Evolutionary conservation across 2,329 filamentous ascomycete species (phyloP).

Genomic region (Thielaviopsis musarum): DNA sequence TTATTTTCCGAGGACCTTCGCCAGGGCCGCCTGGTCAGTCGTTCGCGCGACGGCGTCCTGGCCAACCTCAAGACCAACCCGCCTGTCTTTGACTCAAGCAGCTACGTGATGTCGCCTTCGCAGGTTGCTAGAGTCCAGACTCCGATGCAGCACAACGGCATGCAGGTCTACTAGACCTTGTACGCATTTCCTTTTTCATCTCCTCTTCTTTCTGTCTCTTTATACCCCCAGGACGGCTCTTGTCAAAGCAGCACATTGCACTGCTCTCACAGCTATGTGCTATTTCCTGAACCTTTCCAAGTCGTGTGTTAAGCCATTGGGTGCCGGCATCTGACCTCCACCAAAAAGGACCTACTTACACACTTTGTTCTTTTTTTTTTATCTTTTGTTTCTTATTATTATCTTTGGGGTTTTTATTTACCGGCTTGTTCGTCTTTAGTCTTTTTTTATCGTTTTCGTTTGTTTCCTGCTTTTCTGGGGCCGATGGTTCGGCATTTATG

Average conservation of each 20-base stretch:
- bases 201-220: background rate
- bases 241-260: background rate
- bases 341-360: background rate
- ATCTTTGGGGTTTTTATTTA: background rate
- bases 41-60: conserved; percentile 34
- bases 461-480: background rate
- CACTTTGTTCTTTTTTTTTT: background rate
- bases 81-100: conserved; percentile 38
- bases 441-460: background rate
- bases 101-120: conserved; percentile 30
- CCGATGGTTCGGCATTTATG: background rate
- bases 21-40: conserved; percentile 45
- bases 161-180: conserved; percentile 11
- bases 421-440: background rate
- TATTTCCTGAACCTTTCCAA: background rate
- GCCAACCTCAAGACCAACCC: conserved; percentile 39
- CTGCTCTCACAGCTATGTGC: background rate
- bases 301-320: conserved; percentile 1
- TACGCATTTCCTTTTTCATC: conserved; percentile 1
- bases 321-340: background rate
- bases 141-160: conserved; percentile 8
- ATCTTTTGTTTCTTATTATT: background rate
- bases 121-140: conserved; percentile 5
- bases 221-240: background rate
- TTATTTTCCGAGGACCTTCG: conserved; percentile 46